Conservation (phyloP, 2,329 filamentous ascomycete species). For the Rachicladosporium sp. region DNA sequence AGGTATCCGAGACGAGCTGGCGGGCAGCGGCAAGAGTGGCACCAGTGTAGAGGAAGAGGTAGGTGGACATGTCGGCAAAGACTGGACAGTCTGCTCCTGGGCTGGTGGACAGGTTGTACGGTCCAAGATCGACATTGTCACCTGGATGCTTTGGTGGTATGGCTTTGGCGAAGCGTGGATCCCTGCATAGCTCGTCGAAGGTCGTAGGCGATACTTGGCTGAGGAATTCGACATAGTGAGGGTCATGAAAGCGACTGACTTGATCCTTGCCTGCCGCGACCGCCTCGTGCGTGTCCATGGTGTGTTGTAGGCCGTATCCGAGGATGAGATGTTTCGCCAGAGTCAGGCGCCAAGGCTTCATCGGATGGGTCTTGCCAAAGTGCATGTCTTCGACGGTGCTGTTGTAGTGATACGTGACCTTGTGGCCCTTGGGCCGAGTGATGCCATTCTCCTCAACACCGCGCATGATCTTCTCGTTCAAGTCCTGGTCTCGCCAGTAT, state of each 20-base stretch:
- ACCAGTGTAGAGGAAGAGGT: slow-evolving; percentile 86
- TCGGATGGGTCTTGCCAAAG: slow-evolving; percentile 91
- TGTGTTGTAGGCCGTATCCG: slow-evolving; percentile 88
- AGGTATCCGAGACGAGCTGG: slow-evolving; percentile 74
- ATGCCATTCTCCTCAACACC: slow-evolving; percentile 53
- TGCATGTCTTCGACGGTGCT: slow-evolving; percentile 92
- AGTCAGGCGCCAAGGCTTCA: slow-evolving; percentile 97
- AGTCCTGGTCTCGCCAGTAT: slow-evolving; percentile 22
- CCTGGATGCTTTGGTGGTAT: slow-evolving; percentile 31
- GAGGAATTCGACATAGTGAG: slow-evolving; percentile 87
- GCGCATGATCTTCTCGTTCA: slow-evolving; percentile 41
- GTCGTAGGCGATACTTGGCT: slow-evolving; percentile 21
- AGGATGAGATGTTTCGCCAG: slow-evolving; percentile 90
- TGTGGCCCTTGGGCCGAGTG: slow-evolving; percentile 70
- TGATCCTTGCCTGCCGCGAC: slow-evolving; percentile 79
- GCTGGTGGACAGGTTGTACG: slow-evolving; percentile 57
- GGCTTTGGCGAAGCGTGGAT: slow-evolving; percentile 28
- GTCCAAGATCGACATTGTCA: slow-evolving; percentile 34
- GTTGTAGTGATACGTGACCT: slow-evolving; percentile 91
- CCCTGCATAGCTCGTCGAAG: slow-evolving; percentile 41
- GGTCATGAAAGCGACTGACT: slow-evolving; percentile 72
- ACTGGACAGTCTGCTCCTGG: slow-evolving; percentile 82
- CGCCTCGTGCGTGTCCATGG: slow-evolving; percentile 88
- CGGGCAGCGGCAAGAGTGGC: slow-evolving; percentile 82
- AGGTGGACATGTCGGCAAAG: slow-evolving; percentile 90